A percentile compares a stretch with the other conserved stretches of the same genome.
These are phyloP conservation scores for Chytriomyces sp. DNA, from an alignment of 192 early-diverging fungal genomes.

Conservation along the genomic window DNA sequence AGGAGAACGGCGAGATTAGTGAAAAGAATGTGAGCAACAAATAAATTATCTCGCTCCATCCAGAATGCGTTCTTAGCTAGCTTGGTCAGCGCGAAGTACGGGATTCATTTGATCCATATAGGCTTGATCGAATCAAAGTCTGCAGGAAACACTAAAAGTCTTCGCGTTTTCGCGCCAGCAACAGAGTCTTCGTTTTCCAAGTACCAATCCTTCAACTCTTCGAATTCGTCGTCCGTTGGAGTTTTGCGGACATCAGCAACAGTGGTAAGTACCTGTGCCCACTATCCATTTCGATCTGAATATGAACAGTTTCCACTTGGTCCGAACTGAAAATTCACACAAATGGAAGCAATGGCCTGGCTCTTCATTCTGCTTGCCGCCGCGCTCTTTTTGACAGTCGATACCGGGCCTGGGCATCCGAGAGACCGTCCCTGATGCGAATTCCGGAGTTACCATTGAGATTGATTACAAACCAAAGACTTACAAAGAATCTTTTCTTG, in stretches of 20 bases:
- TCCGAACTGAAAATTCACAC: background rate
- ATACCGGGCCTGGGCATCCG: no score
- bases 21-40: no score
- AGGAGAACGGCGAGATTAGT: background rate
- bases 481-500: no score
- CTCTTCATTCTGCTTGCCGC: no score
- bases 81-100: background rate
- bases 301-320: background rate
- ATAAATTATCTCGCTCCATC: background rate
- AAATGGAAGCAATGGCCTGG: background rate
- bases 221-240: background rate
- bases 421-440: no score
- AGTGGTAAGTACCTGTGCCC: no score
- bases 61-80: background rate
- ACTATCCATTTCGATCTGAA: no score
- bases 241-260: background rate
- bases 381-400: no score
- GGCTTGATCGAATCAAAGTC: background rate
- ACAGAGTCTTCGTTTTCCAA: background rate
- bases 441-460: no score
- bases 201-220: background rate
- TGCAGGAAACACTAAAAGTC: background rate
- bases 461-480: no score
- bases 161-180: background rate
- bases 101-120: background rate